Evolutionary conservation across 2,329 filamentous ascomycete species (phyloP), one percentile per base, ranked within the genome.

Genomic region (Aspergillus sclerotialis): DNA sequence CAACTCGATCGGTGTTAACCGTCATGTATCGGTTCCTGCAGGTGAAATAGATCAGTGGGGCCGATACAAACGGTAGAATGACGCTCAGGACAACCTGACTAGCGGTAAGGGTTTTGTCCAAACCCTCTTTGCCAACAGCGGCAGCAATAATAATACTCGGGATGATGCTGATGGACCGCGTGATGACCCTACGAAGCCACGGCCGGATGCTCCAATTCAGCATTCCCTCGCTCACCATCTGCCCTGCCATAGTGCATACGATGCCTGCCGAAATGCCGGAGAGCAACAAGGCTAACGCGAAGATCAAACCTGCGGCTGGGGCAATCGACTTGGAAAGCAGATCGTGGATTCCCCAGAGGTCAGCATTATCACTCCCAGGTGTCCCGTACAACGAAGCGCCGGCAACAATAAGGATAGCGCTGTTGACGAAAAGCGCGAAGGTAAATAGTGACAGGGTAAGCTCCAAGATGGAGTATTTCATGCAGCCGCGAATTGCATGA

Each of bases 161-260:
- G 1, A 80, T 80, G 56, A 94, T 88, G 51, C 82, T 86, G 55
- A 94, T 84, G 32, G 73, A 76, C 16, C 87, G 75, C 0, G 87
- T 93, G 32, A 90, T 61, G 4, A 93, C 71, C 8, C 87, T 74
- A 2, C 87, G 80, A 7, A 89, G 51, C 87, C 87, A 94, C 0
- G 87, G 87, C 40, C 71, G 70, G 19, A 89, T 61, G 4, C 64
- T 76, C 83, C 85, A 88, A 30, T 78, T 76, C 28, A 94, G 59
- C 40, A 87, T 84, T 5, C 87, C 87, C 57, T 93, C 87, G 42
- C 78, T 81, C 14, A 94, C 82, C 80, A 94, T 92, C 58, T 94
- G 87, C 0, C 87, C 87, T 0, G 87, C 76, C 46, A 94, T 92
- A 1, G 88, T 94, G 64, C 87, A 93, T 2, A 93, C 82, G 23